Base-by-base conservation (phyloP, 2,329 filamentous ascomycete genomes). In the Fusarium scirpi region DNA sequence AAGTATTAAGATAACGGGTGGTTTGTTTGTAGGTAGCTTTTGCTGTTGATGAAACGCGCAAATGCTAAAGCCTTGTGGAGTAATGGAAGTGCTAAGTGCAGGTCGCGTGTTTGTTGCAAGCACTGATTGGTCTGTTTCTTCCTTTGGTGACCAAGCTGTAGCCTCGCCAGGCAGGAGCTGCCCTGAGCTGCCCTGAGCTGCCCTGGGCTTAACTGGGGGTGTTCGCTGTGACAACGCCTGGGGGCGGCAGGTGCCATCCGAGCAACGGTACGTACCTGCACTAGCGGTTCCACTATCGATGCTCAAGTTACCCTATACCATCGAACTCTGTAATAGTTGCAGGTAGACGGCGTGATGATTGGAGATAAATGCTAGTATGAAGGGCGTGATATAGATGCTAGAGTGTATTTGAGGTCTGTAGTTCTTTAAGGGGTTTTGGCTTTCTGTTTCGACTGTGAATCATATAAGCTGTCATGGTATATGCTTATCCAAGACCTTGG, bases 21-120 rank as follows among this genome's bases (percentile, higher is more conserved):
- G 58, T 57, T 64, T 56, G 62, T 59, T 45, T 48, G 48, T 45
- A 48, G n/a, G 45, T 38, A 60, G 18, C 34, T n/a, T 38, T 65
- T 44, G 58, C 38, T 55, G 34, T 57, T 45, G 64, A 58, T 59
- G 63, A 55, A 57, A 58, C 51, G 64, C 68, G 65, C 51, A 57
- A 52, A 69, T 71, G 52, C 24, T 65, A 47, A 53, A 71, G 68
- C 68, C 64, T 71, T 69, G 63, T 67, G 68, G 68, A 70, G 68
- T 49, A 55, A 27, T 29, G 13, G 24, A 20, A 53, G 34, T 53
- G 49, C 49, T 43, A 41, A 59, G 56, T 69, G 63, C 38, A 38
- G 45, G 55, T 71, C 68, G 68, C 55, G 67, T 71, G 56, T 71
- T 71, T 51, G n/a, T 60, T 9, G 9, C 25, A 27, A 51, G 41